Conservation (phyloP, 2,329 filamentous ascomycete species). For the Fusarium bactridioides region DNA sequence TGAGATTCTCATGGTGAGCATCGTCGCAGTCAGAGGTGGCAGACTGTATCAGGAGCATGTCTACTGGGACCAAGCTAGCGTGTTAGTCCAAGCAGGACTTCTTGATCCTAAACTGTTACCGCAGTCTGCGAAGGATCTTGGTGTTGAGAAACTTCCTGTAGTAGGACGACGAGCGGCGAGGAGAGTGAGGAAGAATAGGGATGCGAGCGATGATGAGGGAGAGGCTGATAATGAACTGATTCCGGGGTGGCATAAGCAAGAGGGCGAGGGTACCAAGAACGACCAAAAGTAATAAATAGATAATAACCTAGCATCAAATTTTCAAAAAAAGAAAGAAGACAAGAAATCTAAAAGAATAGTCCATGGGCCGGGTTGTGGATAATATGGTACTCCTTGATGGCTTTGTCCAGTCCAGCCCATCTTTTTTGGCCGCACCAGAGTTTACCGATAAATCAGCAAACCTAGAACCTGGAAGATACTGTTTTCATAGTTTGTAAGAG, state of each 20-base stretch:
- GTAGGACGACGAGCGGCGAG: conserved; percentile 51
- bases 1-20: conserved; percentile 64
- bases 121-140: conserved; percentile 44
- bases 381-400: neutral
- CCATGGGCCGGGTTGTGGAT: neutral
- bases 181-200: conserved; percentile 42
- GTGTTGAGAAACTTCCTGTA: conserved; percentile 50
- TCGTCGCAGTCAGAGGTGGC: conserved; percentile 67
- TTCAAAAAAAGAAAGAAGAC: neutral
- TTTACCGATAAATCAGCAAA: too few species aligned
- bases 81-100: conserved; percentile 66
- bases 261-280: neutral
- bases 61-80: conserved; percentile 70
- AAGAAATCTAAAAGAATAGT: neutral
- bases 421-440: neutral
- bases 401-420: neutral
- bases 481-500: neutral
- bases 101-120: conserved; percentile 54
- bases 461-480: neutral
- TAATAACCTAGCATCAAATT: neutral
- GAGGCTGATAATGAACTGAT: conserved; percentile 55
- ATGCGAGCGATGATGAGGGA: conserved; percentile 47
- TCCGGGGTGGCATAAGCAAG: conserved; percentile 45
- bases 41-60: conserved; percentile 70
- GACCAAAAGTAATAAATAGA: neutral